Evolutionary conservation across 208 protist species (phyloP).

Genomic region (Acanthamoeba culbertsoni): DNA sequence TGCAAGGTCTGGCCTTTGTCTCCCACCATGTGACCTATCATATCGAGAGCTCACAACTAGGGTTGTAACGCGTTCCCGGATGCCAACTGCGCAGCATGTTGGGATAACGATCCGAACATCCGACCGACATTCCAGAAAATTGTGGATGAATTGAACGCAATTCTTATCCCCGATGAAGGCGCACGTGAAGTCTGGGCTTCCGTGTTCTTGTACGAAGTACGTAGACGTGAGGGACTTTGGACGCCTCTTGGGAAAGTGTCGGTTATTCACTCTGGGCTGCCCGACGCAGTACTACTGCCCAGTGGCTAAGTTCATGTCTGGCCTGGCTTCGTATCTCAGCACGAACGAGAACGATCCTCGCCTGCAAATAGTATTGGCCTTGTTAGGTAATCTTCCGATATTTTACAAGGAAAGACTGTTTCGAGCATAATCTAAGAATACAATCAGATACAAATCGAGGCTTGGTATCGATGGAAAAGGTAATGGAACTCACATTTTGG

Average conservation of each 20-base stretch:
- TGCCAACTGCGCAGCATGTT: not conserved
- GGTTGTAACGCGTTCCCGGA: too few species aligned
- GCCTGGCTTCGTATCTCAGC: not conserved
- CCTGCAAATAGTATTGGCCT: not conserved
- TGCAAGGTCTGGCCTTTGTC: not conserved
- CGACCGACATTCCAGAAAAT: slow-evolving; percentile 22
- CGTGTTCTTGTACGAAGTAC: not conserved
- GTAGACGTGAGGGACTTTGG: too few species aligned
- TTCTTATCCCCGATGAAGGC: slow-evolving; percentile 15
- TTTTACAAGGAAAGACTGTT: not conserved
- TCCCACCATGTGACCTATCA: not conserved
- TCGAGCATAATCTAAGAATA: not conserved
- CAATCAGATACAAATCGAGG: not conserved
- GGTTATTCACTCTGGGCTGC: too few species aligned
- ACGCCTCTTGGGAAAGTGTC: too few species aligned
- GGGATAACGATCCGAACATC: not conserved
- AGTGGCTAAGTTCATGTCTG: not conserved
- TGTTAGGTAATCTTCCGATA: too few species aligned
- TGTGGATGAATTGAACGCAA: not conserved
- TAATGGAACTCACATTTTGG: not conserved
- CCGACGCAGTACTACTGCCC: slow-evolving; percentile 4
- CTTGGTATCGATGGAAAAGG: not conserved
- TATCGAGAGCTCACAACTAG: not conserved
- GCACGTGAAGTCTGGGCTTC: not conserved
- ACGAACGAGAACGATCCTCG: not conserved